These are phyloP conservation scores for Iris macrosiphon DNA, from an alignment of 106 monocot genomes.

Conservation along the genomic window DNA sequence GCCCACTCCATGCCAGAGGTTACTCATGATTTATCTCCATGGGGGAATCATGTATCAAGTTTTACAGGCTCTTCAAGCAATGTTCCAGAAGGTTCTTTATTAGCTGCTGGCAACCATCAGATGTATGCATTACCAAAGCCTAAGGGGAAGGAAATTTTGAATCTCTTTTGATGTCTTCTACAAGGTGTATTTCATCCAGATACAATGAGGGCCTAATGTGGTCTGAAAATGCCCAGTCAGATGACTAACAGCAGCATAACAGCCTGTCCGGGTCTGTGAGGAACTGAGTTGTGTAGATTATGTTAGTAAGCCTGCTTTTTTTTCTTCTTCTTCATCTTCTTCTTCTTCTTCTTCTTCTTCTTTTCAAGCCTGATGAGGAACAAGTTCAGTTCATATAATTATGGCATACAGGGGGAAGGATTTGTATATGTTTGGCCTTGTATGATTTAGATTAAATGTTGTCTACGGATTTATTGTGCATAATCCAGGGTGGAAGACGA, in stretches of 20 bases:
- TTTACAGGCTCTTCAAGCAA: constrained; percentile 4
- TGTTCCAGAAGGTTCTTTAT: constrained; percentile 4
- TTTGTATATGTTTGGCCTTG: constrained; percentile 6
- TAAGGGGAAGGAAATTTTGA: constrained; percentile 20
- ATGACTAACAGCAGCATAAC: not conserved
- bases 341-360: not conserved
- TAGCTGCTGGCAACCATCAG: constrained; percentile 7
- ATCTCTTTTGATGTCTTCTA: constrained; percentile 9
- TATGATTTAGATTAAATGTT: not conserved
- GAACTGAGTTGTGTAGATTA: not conserved
- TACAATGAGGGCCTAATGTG: not conserved
- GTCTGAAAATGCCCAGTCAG: not conserved
- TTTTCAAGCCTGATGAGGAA: not conserved
- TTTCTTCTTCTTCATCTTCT: too few relatives aligned
- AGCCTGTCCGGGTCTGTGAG: not conserved
- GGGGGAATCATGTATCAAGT: constrained; percentile 5
- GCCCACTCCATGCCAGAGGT: constrained; percentile 29
- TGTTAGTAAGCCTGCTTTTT: too few relatives aligned
- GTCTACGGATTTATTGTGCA: not conserved
- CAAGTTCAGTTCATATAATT: constrained; percentile 3
- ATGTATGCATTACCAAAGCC: constrained; percentile 27
- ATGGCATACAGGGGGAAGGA: not conserved
- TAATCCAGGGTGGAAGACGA: not conserved
- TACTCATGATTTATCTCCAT: constrained; percentile 16
- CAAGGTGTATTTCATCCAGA: not conserved